A percentile compares a stretch with the other conserved stretches of the same genome.
Conservation (phyloP, 2,329 filamentous ascomycete genomes). For the Blastomyces parvus region DNA sequence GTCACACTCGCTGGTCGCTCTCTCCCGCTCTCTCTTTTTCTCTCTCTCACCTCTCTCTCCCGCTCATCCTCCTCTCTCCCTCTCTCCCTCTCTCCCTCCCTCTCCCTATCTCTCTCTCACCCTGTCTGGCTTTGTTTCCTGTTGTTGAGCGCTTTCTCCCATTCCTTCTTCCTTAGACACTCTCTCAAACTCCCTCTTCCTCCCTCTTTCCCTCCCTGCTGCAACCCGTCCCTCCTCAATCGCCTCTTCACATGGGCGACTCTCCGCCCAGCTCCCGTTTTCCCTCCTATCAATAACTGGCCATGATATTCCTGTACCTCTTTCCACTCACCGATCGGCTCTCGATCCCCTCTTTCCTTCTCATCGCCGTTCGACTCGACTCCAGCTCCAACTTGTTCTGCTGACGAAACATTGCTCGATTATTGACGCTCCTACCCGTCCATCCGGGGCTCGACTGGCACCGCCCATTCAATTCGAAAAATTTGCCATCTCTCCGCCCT, state of each 20-base stretch:
- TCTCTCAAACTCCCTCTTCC: neutral
- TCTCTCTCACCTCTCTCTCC: neutral
- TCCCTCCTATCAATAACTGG: constrained; percentile 7
- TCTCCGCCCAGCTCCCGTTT: constrained; percentile 6
- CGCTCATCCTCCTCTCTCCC: neutral
- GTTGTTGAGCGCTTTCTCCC: neutral
- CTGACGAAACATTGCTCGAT: constrained; percentile 6
- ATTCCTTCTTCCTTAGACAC: neutral
- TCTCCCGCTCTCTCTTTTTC: too few species aligned
- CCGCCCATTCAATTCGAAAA: constrained; percentile 19
- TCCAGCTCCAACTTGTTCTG: constrained; percentile 6
- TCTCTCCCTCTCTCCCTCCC: neutral
- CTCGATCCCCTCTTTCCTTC: constrained; percentile 5
- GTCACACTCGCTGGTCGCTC: too few species aligned
- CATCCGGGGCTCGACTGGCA: constrained; percentile 19
- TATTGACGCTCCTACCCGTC: constrained; percentile 5
- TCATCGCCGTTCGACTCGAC: neutral
- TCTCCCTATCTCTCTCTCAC: neutral
- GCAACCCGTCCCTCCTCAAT: constrained; percentile 1
- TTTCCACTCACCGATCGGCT: constrained; percentile 6
- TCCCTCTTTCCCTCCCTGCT: constrained; percentile 11
- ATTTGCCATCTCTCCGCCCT: constrained; percentile 16
- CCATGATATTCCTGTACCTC: constrained; percentile 8
- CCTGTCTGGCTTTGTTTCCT: neutral
- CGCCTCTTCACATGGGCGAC: neutral